A percentile compares a stretch with the other conserved stretches of the same genome.
These are phyloP conservation scores for Xylariomycetidae sp. DNA, from an alignment of 2,329 filamentous ascomycete genomes.

Conservation along the genomic window DNA sequence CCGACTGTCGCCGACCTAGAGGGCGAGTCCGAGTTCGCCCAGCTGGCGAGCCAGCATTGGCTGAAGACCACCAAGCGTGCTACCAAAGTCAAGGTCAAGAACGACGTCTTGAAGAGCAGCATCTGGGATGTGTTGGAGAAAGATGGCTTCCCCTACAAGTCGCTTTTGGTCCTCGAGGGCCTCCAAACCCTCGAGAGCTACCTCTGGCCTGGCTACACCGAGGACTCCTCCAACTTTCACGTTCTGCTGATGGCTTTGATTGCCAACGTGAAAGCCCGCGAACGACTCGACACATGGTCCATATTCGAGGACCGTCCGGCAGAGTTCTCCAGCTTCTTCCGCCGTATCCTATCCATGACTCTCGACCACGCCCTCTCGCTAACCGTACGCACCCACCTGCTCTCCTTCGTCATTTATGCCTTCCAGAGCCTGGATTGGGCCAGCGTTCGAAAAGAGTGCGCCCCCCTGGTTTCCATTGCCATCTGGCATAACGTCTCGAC, in stretches of 20 bases:
- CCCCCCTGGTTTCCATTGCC: constrained; percentile 86
- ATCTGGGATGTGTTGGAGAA: constrained; percentile 87
- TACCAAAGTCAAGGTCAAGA: constrained; percentile 67
- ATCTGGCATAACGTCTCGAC: constrained; percentile 91
- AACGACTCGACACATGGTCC: constrained; percentile 81
- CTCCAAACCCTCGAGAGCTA: constrained; percentile 89
- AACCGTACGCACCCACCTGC: constrained; percentile 69
- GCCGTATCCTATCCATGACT: constrained; percentile 81
- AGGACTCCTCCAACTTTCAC: constrained; percentile 86
- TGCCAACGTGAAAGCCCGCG: constrained; percentile 80
- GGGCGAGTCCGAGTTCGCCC: constrained; percentile 65
- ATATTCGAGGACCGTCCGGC: constrained; percentile 70
- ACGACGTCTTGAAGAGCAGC: constrained; percentile 76
- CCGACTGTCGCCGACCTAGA: constrained; percentile 64
- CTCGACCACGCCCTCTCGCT: constrained; percentile 63
- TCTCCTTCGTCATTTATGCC: constrained; percentile 82
- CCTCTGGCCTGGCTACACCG: constrained; percentile 87
- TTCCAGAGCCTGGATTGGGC: constrained; percentile 90
- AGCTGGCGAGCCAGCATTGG: constrained; percentile 82
- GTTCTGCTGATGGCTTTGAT: constrained; percentile 81
- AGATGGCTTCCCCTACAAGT: constrained; percentile 70
- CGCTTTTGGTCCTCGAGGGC: constrained; percentile 78
- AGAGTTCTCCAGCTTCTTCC: constrained; percentile 85
- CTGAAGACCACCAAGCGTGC: constrained; percentile 57
- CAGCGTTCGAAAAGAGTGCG: constrained; percentile 91